Evolutionary conservation across 1,284 basidiomycete genomes (phyloP).

Genomic region (Ceratobasidium sp.): DNA sequence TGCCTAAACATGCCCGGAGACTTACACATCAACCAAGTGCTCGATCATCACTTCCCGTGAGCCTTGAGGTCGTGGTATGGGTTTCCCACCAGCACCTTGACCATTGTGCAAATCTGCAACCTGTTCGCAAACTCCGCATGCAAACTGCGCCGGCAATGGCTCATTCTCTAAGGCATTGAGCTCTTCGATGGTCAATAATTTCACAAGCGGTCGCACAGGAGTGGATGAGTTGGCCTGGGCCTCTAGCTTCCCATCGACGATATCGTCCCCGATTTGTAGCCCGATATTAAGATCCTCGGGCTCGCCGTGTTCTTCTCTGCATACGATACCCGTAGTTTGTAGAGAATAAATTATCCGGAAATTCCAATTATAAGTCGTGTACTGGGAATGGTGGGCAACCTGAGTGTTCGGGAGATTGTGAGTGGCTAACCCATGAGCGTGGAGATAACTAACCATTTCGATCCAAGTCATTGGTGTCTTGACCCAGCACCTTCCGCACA

Average conservation of each 20-base stretch:
- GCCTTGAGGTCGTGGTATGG: slow-evolving; percentile 17
- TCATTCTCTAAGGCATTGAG: not conserved
- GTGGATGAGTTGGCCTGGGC: not conserved
- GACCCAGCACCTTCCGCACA: slow-evolving; percentile 29
- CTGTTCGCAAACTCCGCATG: slow-evolving; percentile 19
- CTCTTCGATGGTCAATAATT: slow-evolving; percentile 10
- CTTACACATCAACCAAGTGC: slow-evolving; percentile 33
- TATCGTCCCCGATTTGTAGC: not conserved
- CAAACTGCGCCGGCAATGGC: not conserved
- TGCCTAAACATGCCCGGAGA: not conserved
- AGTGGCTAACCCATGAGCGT: too few species aligned
- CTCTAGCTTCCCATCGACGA: not conserved
- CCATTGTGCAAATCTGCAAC: slow-evolving; percentile 5
- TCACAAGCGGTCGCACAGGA: slow-evolving; percentile 12
- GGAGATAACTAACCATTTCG: slow-evolving; percentile 22
- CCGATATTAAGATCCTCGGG: not conserved
- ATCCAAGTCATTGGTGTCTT: slow-evolving; percentile 31
- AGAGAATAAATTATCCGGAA: not conserved
- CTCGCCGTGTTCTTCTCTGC: not conserved
- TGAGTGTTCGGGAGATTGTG: not conserved
- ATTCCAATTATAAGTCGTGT: not conserved
- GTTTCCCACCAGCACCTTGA: not conserved
- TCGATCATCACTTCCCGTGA: slow-evolving; percentile 13
- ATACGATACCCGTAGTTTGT: not conserved
- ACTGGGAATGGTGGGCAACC: not conserved